Percentiles rank a stretch among this genome's conserved stretches.
phyloP scores from a whole-genome alignment of 2,329 filamentous ascomycete species.

The Coniochaeta pulveracea region DNA sequence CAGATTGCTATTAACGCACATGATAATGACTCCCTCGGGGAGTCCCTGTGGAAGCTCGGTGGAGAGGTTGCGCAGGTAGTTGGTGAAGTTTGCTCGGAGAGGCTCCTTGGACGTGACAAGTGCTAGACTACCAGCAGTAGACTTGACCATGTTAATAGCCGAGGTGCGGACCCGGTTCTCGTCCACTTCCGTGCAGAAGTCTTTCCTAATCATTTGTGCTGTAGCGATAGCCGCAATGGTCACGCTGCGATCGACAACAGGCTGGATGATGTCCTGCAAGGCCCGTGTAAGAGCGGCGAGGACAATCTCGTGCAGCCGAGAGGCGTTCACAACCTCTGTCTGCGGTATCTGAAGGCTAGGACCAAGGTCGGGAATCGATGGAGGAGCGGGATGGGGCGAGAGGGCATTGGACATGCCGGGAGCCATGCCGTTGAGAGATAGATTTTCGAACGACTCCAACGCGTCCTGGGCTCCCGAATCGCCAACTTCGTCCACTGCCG shows the following conservation, averaged over 20 bases:
- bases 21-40: constrained; percentile 88
- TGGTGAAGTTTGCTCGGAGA: constrained; percentile 89
- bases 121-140: constrained; percentile 84
- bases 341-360: constrained; percentile 69
- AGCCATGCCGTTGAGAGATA: constrained; percentile 65
- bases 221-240: constrained; percentile 97
- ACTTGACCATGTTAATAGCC: constrained; percentile 88
- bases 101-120: constrained; percentile 98
- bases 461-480: constrained; percentile 54
- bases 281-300: constrained; percentile 78
- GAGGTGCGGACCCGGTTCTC: constrained; percentile 77
- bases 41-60: constrained; percentile 66
- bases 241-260: constrained; percentile 92
- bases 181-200: constrained; percentile 88
- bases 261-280: constrained; percentile 91
- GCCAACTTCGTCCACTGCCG: constrained; percentile 48
- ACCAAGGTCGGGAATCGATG: constrained; percentile 74
- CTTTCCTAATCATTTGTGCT: constrained; percentile 88
- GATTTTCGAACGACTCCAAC: constrained; percentile 71
- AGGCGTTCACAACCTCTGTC: constrained; percentile 63
- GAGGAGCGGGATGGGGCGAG: constrained; percentile 65
- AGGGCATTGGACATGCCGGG: constrained; percentile 60
- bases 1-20: constrained; percentile 98
- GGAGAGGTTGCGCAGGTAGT: constrained; percentile 73
- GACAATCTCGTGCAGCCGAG: constrained; percentile 65